A percentile compares a stretch with the other conserved stretches of the same genome.
These are phyloP conservation scores for Cryptosporidium tyzzeri DNA, from an alignment of 169 alveolate genomes.

Conservation along the genomic window DNA sequence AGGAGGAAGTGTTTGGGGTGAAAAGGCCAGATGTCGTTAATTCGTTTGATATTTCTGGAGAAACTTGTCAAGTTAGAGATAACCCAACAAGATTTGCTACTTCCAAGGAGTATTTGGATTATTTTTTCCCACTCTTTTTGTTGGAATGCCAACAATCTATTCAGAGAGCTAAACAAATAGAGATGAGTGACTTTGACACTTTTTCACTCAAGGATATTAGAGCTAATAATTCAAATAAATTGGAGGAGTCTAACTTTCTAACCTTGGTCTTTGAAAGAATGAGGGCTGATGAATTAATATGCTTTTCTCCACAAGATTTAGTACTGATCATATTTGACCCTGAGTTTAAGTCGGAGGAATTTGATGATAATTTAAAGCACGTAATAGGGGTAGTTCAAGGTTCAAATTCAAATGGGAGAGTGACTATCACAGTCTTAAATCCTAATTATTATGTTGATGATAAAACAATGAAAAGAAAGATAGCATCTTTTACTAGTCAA, in stretches of 20 bases:
- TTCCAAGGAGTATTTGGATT: conserved; percentile 43
- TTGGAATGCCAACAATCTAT: conserved; percentile 73
- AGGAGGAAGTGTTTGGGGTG: conserved; percentile 30
- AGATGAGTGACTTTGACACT: conserved; percentile 53
- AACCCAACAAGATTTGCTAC: conserved; percentile 41
- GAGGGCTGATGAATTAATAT: conserved; percentile 7
- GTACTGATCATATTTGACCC: conserved; percentile 37
- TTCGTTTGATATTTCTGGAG: conserved; percentile 38
- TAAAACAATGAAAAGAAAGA: background rate
- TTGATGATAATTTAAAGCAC: conserved; percentile 17
- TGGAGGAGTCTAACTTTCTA: conserved; percentile 20
- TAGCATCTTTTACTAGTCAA: conserved; percentile 25
- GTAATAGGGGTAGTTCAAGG: conserved; percentile 71
- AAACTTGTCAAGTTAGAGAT: conserved; percentile 20
- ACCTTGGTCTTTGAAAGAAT: conserved; percentile 18
- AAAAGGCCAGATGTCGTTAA: conserved; percentile 12
- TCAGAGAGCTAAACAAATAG: conserved; percentile 69
- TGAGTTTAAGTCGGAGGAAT: background rate
- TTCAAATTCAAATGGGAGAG: conserved; percentile 44
- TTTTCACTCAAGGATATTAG: conserved; percentile 31
- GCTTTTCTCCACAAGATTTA: conserved; percentile 59
- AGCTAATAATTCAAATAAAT: background rate
- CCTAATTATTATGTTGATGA: conserved; percentile 45
- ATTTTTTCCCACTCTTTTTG: conserved; percentile 56
- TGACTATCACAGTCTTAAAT: conserved; percentile 23